Evolutionary conservation across 352 stramenopile genomes (phyloP).

Genomic region (Phytophthora crassamura): DNA sequence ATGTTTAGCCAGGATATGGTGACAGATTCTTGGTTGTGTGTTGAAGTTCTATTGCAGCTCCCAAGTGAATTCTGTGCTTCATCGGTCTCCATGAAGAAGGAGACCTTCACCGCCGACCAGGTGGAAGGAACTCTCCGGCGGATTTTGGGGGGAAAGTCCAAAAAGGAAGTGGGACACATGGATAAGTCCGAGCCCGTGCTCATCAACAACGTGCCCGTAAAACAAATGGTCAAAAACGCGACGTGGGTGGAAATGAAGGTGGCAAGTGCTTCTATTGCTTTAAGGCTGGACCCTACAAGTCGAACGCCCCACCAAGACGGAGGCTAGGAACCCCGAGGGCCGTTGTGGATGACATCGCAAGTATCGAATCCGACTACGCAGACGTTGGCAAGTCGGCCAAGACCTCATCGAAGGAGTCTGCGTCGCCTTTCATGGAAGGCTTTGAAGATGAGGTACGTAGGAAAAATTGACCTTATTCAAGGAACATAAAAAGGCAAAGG

Average conservation of each 20-base stretch:
- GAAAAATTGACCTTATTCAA: slow-evolving; percentile 4
- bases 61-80: slow-evolving; percentile 21
- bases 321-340: background rate
- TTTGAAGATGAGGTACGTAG: slow-evolving; percentile 18
- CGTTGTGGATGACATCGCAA: slow-evolving; percentile 7
- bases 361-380: background rate
- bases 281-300: slow-evolving; percentile 8
- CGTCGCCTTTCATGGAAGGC: slow-evolving; percentile 6
- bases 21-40: slow-evolving; percentile 15
- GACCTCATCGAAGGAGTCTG: background rate
- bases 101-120: slow-evolving; percentile 3
- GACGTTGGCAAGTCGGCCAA: background rate
- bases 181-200: background rate
- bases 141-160: slow-evolving; percentile 24
- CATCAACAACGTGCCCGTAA: slow-evolving; percentile 1
- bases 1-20: slow-evolving; percentile 10
- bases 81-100: slow-evolving; percentile 15
- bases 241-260: background rate
- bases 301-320: background rate
- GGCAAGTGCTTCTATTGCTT: slow-evolving; percentile 14
- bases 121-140: slow-evolving; percentile 11
- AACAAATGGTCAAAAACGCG: slow-evolving; percentile 7
- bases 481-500: background rate
- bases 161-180: slow-evolving; percentile 10
- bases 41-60: slow-evolving; percentile 5